Conservation (phyloP, 139 green algal genomes). For the Closterium sp. region DNA sequence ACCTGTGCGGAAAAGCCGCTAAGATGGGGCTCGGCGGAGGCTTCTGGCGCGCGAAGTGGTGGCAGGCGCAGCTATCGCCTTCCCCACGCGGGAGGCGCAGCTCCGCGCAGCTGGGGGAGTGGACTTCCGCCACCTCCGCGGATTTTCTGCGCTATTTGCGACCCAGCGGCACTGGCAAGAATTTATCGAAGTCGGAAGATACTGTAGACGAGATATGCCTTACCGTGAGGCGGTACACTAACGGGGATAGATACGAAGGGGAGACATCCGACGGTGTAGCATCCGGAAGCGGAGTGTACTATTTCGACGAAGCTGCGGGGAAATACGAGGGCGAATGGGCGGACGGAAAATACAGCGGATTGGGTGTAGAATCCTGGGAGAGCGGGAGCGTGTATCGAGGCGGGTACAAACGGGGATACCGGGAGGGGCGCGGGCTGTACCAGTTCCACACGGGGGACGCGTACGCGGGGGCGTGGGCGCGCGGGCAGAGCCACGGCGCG, state of each 20-base stretch:
- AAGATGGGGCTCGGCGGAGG: neutral
- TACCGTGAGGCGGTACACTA: slow-evolving; percentile 18
- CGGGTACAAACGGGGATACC: slow-evolving; percentile 38
- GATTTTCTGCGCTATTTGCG: slow-evolving; percentile 29
- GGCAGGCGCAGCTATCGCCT: neutral
- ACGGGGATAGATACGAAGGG: slow-evolving; percentile 48
- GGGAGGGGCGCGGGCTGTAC: slow-evolving; percentile 46
- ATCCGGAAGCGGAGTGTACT: slow-evolving; percentile 38
- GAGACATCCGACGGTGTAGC: slow-evolving; percentile 34
- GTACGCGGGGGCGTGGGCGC: slow-evolving; percentile 39
- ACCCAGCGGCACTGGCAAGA: neutral
- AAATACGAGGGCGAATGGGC: slow-evolving; percentile 48
- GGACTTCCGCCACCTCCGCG: neutral
- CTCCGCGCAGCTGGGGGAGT: neutral
- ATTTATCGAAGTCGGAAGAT: neutral
- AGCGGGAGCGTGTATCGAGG: slow-evolving; percentile 44
- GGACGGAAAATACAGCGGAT: slow-evolving; percentile 49
- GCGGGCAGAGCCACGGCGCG: slow-evolving; percentile 48
- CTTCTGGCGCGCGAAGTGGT: neutral
- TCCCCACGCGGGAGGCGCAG: neutral
- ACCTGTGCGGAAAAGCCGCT: neutral
- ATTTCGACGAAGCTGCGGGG: slow-evolving; percentile 41
- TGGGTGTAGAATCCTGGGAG: slow-evolving; percentile 46
- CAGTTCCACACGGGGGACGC: slow-evolving; percentile 51
- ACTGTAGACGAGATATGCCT: neutral